Evolutionary conservation across 1,139 yeast genomes (phyloP).

Genomic region (Suhomyces chickasaworum): DNA sequence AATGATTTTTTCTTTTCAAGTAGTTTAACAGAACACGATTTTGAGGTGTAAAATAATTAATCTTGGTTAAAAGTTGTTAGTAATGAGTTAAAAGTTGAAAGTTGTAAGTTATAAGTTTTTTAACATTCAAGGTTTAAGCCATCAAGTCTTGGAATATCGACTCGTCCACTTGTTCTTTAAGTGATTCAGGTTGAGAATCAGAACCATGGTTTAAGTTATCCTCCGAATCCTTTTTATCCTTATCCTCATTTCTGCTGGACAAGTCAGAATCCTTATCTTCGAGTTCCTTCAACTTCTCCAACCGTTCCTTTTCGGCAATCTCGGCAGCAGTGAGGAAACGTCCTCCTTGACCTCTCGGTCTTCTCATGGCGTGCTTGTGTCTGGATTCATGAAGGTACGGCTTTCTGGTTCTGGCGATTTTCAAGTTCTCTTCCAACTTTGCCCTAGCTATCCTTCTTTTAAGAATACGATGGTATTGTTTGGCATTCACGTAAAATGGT

Average conservation of each 20-base stretch:
- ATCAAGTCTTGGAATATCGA: slow-evolving; percentile 6
- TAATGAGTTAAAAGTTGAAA: no score
- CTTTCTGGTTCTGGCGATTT: slow-evolving; percentile 85
- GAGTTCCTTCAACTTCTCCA: slow-evolving; percentile 50
- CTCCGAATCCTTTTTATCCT: slow-evolving; percentile 3
- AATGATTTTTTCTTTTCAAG: neutral
- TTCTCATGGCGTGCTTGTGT: slow-evolving; percentile 98
- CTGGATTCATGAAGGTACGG: slow-evolving; percentile 97
- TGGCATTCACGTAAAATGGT: slow-evolving; percentile 96
- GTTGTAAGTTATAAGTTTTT: no score
- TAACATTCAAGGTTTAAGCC: neutral
- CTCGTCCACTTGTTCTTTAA: slow-evolving; percentile 5
- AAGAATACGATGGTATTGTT: slow-evolving; percentile 92
- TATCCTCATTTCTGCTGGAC: neutral
- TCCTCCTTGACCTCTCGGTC: slow-evolving; percentile 99
- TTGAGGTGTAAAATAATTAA: neutral
- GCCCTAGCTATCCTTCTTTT: slow-evolving; percentile 94
- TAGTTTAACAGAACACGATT: neutral
- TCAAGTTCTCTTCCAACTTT: slow-evolving; percentile 82
- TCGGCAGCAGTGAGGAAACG: slow-evolving; percentile 95
- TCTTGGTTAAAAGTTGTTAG: no score
- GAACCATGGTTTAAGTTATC: neutral
- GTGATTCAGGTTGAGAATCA: slow-evolving; percentile 5
- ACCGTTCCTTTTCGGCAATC: slow-evolving; percentile 78
- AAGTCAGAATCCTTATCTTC: slow-evolving; percentile 26